These are phyloP conservation scores for Sordaria brevicollis DNA, from an alignment of 495 filamentous ascomycete species.

Conservation along the genomic window DNA sequence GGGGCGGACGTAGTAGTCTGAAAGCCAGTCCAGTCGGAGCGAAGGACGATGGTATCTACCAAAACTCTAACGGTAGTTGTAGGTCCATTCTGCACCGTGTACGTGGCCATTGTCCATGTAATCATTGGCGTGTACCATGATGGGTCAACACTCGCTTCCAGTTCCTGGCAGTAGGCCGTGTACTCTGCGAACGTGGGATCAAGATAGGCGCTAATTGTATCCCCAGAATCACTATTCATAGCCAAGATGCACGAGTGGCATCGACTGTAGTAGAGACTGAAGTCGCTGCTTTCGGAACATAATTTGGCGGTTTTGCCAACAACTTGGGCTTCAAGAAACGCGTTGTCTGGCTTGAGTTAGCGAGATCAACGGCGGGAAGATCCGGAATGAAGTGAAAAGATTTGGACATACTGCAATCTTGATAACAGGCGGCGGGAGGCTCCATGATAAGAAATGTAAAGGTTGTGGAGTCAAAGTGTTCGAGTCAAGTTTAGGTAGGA, in stretches of 20 bases:
- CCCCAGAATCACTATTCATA: neutral
- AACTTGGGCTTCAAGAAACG: neutral
- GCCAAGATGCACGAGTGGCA: neutral
- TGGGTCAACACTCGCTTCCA: neutral
- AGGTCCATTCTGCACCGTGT: neutral
- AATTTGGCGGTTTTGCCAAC: neutral
- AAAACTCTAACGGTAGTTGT: neutral
- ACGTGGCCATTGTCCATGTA: neutral
- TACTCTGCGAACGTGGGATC: neutral
- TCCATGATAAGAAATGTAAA: no score
- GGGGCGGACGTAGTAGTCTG: no score
- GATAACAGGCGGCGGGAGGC: neutral
- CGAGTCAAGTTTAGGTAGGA: no score
- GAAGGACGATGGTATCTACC: no score
- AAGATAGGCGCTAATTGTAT: neutral
- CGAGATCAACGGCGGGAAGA: fast-evolving
- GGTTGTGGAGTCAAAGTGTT: no score
- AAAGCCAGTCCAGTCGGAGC: no score
- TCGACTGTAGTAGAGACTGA: neutral
- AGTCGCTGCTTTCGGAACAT: neutral
- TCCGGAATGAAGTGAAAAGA: neutral
- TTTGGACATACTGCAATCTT: neutral
- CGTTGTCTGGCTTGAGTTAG: neutral
- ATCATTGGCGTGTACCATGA: neutral
- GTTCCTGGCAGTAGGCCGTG: neutral